Evolutionary conservation across 202 grass and related monocot species (phyloP).

Genomic region (Panicum virgatum): DNA sequence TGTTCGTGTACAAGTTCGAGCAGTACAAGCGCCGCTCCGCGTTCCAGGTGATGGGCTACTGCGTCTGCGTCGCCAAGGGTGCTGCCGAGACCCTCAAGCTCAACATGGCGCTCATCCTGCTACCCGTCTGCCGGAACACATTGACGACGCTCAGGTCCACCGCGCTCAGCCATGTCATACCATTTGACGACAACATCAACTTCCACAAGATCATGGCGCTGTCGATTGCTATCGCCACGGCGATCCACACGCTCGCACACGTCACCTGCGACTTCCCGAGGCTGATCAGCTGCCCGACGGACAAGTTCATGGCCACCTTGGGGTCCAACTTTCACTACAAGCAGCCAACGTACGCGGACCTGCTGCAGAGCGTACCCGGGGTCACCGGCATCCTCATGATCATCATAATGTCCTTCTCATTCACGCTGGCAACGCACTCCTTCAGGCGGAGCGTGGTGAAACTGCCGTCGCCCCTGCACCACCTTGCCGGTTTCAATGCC

Average conservation of each 20-base stretch:
- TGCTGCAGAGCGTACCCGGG: slow-evolving; percentile 63
- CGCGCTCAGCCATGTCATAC: slow-evolving; percentile 59
- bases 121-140: slow-evolving; percentile 96
- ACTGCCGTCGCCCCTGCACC: slow-evolving; percentile 81
- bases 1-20: slow-evolving; percentile 82
- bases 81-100: slow-evolving; percentile 91
- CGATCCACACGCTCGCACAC: slow-evolving; percentile 70
- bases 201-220: slow-evolving; percentile 90
- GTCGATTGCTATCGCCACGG: slow-evolving; percentile 61
- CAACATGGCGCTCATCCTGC: slow-evolving; percentile 94
- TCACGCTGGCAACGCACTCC: slow-evolving; percentile 83
- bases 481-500: slow-evolving; percentile 97
- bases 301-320: slow-evolving; percentile 64
- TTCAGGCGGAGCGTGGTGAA: slow-evolving; percentile 95
- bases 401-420: slow-evolving; percentile 94
- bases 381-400: slow-evolving; percentile 92
- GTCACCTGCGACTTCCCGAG: slow-evolving; percentile 93
- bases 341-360: slow-evolving; percentile 74
- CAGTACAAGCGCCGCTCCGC: slow-evolving; percentile 67
- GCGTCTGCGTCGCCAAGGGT: slow-evolving; percentile 87
- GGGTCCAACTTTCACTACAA: slow-evolving; percentile 66
- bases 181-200: slow-evolving; percentile 99
- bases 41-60: slow-evolving; percentile 95
- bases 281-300: slow-evolving; percentile 54
- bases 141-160: slow-evolving; percentile 87